A percentile compares a stretch with the other conserved stretches of the same genome.
Conservation (phyloP, 228 moss, liverwort and hornwort species). For the Sphagnum magellanicum region DNA sequence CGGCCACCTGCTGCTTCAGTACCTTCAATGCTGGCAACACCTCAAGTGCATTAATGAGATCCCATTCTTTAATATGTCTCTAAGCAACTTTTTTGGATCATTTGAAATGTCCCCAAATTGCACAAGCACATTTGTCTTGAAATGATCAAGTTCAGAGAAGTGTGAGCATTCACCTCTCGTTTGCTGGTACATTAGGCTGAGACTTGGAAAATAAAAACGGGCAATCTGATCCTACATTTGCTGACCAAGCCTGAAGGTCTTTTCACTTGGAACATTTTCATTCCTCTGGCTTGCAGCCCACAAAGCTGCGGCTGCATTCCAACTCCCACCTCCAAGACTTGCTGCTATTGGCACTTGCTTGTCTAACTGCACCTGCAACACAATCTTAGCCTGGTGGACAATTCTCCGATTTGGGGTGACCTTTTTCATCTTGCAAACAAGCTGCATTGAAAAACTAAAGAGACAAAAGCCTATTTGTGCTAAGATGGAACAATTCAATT, state of each 20-base stretch:
- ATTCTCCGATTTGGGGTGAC: too few species aligned
- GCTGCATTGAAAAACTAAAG: too few species aligned
- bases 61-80: constrained; percentile 48
- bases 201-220: constrained; percentile 83
- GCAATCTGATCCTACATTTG: constrained; percentile 78
- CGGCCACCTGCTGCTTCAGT: constrained; percentile 65
- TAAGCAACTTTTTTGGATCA: constrained; percentile 59
- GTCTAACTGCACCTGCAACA: constrained; percentile 70
- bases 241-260: constrained; percentile 86
- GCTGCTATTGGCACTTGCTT: constrained; percentile 90
- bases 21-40: constrained; percentile 64
- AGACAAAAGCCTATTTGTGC: too few species aligned
- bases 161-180: constrained; percentile 56
- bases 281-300: constrained; percentile 86
- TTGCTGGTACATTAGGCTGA: constrained; percentile 80
- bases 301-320: constrained; percentile 87
- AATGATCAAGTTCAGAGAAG: too few species aligned
- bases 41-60: constrained; percentile 72
- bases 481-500: too few species aligned
- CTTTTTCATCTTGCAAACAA: too few species aligned
- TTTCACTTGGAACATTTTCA: constrained; percentile 61
- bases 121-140: neutral
- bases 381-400: too few species aligned
- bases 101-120: neutral
- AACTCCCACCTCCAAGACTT: constrained; percentile 92